These are phyloP conservation scores for Picochlorum sp. DNA, from an alignment of 139 green algal species.

Conservation along the genomic window DNA sequence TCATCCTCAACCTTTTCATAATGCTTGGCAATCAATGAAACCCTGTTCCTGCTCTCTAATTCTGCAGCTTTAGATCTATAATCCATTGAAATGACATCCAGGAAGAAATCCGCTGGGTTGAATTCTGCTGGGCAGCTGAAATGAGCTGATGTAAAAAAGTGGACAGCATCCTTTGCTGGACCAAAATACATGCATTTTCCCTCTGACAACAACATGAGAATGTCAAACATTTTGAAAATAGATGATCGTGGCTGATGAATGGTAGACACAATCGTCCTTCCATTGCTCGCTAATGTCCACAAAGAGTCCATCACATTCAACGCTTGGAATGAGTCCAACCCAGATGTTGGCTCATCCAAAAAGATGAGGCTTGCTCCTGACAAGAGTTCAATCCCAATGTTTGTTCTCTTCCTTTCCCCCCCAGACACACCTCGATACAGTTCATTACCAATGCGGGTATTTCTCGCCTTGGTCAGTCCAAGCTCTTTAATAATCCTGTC, in stretches of 20 bases:
- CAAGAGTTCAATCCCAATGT: constrained; percentile 40
- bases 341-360: constrained; percentile 48
- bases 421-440: constrained; percentile 34
- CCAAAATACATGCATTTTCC: constrained; percentile 34
- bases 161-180: constrained; percentile 13
- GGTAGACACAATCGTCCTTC: constrained; percentile 30
- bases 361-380: constrained; percentile 38
- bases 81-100: constrained; percentile 31
- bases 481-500: constrained; percentile 33
- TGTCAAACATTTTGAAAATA: constrained; percentile 40
- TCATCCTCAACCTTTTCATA: constrained; percentile 3
- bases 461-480: constrained; percentile 24
- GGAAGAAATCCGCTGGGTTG: constrained; percentile 44
- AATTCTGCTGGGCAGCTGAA: constrained; percentile 27
- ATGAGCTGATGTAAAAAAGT: constrained; percentile 20
- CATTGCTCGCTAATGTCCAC: constrained; percentile 12
- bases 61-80: constrained; percentile 18
- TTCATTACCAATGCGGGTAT: constrained; percentile 43
- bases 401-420: constrained; percentile 46
- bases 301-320: constrained; percentile 36
- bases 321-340: constrained; percentile 42
- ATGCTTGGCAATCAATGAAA: constrained; percentile 15
- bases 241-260: constrained; percentile 47
- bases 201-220: constrained; percentile 31
- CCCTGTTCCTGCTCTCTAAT: constrained; percentile 9